Conservation (phyloP, 2,329 filamentous ascomycete genomes). For the Diatrype stigma region DNA sequence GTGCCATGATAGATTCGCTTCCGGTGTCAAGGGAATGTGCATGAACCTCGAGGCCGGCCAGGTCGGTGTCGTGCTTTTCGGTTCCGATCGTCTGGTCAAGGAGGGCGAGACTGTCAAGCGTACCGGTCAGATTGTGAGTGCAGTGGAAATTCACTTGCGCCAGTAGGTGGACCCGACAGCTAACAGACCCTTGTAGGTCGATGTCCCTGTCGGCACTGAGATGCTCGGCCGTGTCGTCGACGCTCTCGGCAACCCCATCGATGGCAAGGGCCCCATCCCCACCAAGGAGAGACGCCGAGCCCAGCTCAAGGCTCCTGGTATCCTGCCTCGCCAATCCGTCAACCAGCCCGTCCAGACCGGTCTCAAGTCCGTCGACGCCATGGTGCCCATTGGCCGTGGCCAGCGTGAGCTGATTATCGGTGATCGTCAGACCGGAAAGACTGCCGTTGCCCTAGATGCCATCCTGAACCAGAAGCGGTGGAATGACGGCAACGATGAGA, state of each 20-base stretch:
- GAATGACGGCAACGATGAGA: constrained; percentile 84
- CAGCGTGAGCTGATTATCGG: constrained; percentile 99
- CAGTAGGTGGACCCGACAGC: constrained; percentile 1
- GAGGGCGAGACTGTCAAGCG: constrained; percentile 99
- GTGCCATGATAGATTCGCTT: constrained; percentile 72
- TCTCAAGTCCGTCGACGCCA: constrained; percentile 98
- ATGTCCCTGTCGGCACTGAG: constrained; percentile 88
- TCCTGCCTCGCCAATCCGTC: constrained; percentile 95
- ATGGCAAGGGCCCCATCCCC: constrained; percentile 97
- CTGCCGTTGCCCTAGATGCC: constrained; percentile 93
- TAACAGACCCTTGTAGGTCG: constrained; percentile 60
- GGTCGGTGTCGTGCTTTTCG: constrained; percentile 99
- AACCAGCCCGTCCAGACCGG: constrained; percentile 98
- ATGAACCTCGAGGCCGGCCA: constrained; percentile 99
- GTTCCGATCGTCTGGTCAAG: constrained; percentile 99
- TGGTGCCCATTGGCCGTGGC: constrained; percentile 99
- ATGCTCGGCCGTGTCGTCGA: constrained; percentile 98
- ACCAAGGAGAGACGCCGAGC: constrained; percentile 90
- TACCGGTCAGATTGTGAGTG: constrained; percentile 95
- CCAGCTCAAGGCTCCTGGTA: constrained; percentile 98
- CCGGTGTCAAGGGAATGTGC: constrained; percentile 99
- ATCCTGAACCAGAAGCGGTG: constrained; percentile 99
- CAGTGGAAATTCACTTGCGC: background rate
- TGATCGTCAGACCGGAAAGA: constrained; percentile 99
- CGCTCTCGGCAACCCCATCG: constrained; percentile 97